phyloP scores from a whole-genome alignment of 2,329 filamentous ascomycete genomes.

The Madurella mycetomatis region DNA sequence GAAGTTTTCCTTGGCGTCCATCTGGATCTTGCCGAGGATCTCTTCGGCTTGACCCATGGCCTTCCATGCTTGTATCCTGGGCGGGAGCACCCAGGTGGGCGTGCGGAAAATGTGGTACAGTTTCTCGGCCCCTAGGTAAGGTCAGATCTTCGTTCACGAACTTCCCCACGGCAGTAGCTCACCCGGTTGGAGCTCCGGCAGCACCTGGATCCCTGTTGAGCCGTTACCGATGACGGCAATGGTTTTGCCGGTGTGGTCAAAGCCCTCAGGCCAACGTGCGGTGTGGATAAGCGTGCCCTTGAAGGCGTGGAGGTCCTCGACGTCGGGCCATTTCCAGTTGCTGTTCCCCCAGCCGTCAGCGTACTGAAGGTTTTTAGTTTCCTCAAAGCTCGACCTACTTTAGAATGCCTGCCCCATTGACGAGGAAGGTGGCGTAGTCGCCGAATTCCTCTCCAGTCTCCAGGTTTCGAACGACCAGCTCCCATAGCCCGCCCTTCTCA shows the following conservation, averaged over 20 bases:
- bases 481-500: slow-evolving; percentile 40
- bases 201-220: slow-evolving; percentile 50
- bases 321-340: slow-evolving; percentile 50
- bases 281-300: slow-evolving; percentile 49
- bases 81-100: slow-evolving; percentile 40
- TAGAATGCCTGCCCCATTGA: slow-evolving; percentile 49
- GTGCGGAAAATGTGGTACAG: slow-evolving; percentile 38
- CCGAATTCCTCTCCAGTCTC: slow-evolving; percentile 37
- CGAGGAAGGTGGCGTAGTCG: slow-evolving; percentile 45
- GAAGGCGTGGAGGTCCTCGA: slow-evolving; percentile 43
- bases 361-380: not conserved
- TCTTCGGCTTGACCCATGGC: slow-evolving; percentile 35
- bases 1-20: slow-evolving; percentile 42
- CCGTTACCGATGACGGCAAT: slow-evolving; percentile 56
- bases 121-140: slow-evolving; percentile 31
- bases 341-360: slow-evolving; percentile 27
- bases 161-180: slow-evolving; percentile 9
- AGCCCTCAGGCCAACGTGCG: slow-evolving; percentile 48
- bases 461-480: slow-evolving; percentile 37
- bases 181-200: slow-evolving; percentile 47
- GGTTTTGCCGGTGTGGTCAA: slow-evolving; percentile 46
- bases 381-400: slow-evolving; percentile 39
- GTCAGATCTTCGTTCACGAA: slow-evolving; percentile 13
- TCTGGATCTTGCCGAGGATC: slow-evolving; percentile 36
- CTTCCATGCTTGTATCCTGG: slow-evolving; percentile 35